Conservation (phyloP, 768 basidiomycete genomes). For the Multifurca ochricompacta region DNA sequence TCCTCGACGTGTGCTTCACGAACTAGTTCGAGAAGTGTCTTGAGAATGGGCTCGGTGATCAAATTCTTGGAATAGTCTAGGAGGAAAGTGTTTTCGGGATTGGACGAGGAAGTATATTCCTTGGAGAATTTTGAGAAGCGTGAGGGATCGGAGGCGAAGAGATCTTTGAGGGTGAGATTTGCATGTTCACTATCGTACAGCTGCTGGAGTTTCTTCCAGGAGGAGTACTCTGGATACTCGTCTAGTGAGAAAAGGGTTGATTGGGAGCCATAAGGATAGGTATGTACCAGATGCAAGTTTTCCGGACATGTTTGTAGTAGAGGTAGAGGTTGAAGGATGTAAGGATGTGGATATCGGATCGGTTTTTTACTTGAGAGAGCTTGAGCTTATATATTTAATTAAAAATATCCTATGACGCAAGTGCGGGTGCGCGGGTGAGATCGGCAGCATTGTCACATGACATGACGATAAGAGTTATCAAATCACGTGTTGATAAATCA, state of each 20-base stretch:
- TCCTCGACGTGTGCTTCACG: slow-evolving; percentile 81
- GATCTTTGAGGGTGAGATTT: slow-evolving; percentile 80
- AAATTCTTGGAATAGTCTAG: slow-evolving; percentile 98
- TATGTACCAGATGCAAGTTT: slow-evolving; percentile 21
- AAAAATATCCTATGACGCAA: slow-evolving; percentile 8
- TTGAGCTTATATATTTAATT: slow-evolving; percentile 7
- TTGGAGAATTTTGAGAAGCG: slow-evolving; percentile 84
- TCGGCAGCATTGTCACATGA: no score
- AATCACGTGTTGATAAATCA: no score
- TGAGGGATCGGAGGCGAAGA: slow-evolving; percentile 81
- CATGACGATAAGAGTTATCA: no score
- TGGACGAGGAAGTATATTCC: slow-evolving; percentile 59
- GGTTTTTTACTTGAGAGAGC: neutral
- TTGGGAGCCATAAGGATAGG: slow-evolving; percentile 2
- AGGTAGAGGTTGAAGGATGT: neutral
- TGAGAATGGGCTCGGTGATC: slow-evolving; percentile 77
- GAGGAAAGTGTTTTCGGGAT: slow-evolving; percentile 71
- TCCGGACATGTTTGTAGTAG: slow-evolving; percentile 21
- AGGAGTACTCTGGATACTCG: slow-evolving; percentile 59
- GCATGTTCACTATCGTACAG: slow-evolving; percentile 67
- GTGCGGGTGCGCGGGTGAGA: neutral
- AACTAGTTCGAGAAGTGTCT: slow-evolving; percentile 69
- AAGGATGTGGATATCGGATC: neutral
- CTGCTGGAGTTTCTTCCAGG: slow-evolving; percentile 88
- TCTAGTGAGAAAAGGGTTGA: neutral